These are phyloP conservation scores for Acer yangbiense DNA, from an alignment of 345 rosid species.

Conservation along the genomic window DNA sequence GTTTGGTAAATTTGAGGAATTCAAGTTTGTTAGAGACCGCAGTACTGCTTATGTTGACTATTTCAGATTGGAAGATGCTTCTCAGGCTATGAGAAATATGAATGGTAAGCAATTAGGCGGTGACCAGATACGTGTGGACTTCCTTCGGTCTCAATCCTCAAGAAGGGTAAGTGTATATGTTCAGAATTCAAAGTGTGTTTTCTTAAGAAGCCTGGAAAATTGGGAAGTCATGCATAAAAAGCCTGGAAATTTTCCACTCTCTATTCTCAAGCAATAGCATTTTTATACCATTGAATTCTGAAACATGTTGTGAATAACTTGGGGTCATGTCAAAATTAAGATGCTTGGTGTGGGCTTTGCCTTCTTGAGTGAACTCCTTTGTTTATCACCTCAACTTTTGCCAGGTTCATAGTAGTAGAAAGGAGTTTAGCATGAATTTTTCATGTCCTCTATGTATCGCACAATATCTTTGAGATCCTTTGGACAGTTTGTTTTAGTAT, in stretches of 20 bases:
- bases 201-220: not conserved
- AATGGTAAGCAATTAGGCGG: conserved; percentile 79
- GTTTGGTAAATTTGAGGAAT: conserved; percentile 79
- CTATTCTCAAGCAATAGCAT: not conserved
- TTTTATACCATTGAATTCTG: not conserved
- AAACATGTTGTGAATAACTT: not conserved
- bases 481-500: not conserved
- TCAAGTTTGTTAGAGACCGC: conserved; percentile 74
- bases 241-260: not conserved
- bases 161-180: conserved; percentile 65
- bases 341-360: not conserved
- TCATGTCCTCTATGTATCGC: not conserved
- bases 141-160: conserved; percentile 66
- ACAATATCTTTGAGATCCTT: conserved; percentile 9
- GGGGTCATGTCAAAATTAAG: not conserved
- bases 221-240: not conserved
- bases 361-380: not conserved
- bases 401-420: not conserved
- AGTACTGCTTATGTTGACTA: conserved; percentile 78
- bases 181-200: not conserved
- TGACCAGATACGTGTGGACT: conserved; percentile 88
- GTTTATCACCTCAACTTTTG: not conserved
- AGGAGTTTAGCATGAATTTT: not conserved
- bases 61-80: conserved; percentile 67
- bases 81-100: conserved; percentile 74